Conservation (phyloP, 202 grass and related monocot species). For the Cymbopogon flexuosus region DNA sequence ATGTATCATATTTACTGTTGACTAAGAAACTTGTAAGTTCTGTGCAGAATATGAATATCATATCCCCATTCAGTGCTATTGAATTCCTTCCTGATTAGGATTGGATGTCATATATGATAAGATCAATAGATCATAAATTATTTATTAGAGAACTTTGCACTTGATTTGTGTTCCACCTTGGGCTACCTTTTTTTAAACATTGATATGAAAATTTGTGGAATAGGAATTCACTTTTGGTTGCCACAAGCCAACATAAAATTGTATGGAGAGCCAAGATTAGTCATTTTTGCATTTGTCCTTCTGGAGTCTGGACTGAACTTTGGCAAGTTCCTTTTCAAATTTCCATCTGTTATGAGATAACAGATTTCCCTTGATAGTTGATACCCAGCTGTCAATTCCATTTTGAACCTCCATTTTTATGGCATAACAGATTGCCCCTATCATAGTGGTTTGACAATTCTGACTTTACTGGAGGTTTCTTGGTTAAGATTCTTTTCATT, state of each 20-base stretch:
- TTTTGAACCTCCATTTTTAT: conserved; percentile 16
- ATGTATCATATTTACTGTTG: background rate
- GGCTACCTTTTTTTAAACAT: background rate
- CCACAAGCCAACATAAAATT: background rate
- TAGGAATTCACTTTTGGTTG: background rate
- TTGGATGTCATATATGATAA: background rate
- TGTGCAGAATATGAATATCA: background rate
- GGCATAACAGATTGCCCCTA: background rate
- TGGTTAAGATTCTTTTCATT: conserved; percentile 5
- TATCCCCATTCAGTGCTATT: background rate
- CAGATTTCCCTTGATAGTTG: background rate
- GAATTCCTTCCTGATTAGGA: background rate
- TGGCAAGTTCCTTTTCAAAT: background rate
- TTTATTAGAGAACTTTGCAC: background rate
- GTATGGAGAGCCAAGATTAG: background rate
- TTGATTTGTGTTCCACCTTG: background rate
- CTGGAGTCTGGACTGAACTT: background rate
- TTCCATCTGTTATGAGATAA: background rate
- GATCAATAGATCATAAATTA: background rate
- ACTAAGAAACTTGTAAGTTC: background rate
- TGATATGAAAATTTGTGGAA: background rate
- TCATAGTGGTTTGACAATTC: conserved; percentile 13
- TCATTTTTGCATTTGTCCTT: background rate
- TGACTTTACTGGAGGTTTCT: background rate
- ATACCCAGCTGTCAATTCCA: background rate